Evolutionary conservation across 768 basidiomycete species (phyloP), one percentile per base, ranked within the genome.

Genomic region (Filobasidium wieringae): DNA sequence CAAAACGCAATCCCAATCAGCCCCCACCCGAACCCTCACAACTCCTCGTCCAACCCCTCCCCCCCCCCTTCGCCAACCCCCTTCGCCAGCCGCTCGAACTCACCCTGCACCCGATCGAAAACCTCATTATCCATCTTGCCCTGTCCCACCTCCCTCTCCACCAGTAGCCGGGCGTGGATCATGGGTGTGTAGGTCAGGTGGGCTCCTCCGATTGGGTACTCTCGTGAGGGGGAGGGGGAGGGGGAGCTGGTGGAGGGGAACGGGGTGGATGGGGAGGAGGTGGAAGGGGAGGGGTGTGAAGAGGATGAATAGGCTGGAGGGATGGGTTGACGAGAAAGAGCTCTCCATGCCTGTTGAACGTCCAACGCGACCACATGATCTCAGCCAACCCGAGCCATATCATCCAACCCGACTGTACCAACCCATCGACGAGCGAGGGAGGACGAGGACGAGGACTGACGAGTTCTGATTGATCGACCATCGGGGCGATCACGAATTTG

Each of bases 391-490:
- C 12, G 33, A 40, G 34, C 17, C 51, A 26, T 53, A 51, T 39
- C 61, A 15, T 19, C 34, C 53, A 53, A 24, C 29, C 31, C 50
- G n/a, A n/a, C n/a, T n/a, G n/a, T n/a, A n/a, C n/a, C n/a, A n/a
- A 24, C 26, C 4, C 14, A 34, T 15, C 30, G 8, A 32, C 11
- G 19, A 11, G 2, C 32, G 15, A 33, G n/a, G n/a, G n/a, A n/a
- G n/a, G n/a, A n/a, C n/a, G n/a, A n/a, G n/a, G n/a, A n/a, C n/a
- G n/a, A n/a, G n/a, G 15, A 80, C 86, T 66, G 66, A 95, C 92
- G 72, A 96, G 79, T 73, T 96, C 93, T 68, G 86, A 88, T 76
- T 95, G 90, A 72, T 97, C 95, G 0, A 97, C 95, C 95, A 99
- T 99, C 17, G 95, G 95, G 8, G 89, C 93, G 17, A 96, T 88